Percentiles rank a stretch among this genome's conserved stretches.
These are phyloP conservation scores for Candida hispaniensis DNA, from an alignment of 805 yeast genomes.

Conservation along the genomic window DNA sequence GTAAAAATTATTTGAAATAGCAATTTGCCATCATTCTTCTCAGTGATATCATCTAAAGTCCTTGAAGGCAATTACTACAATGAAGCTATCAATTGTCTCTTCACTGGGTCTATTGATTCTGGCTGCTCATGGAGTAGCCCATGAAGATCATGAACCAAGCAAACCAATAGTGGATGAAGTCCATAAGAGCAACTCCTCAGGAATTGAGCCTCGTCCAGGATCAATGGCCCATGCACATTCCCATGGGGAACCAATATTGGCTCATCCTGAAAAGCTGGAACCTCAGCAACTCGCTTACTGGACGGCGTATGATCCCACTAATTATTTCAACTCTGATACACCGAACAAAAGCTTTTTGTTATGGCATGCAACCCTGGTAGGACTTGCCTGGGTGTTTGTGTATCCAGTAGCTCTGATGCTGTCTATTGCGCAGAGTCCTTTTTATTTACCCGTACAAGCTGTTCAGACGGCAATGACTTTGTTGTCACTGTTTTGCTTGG, in stretches of 20 bases:
- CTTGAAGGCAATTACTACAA: no score
- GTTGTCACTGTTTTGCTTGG: slow-evolving; percentile 44
- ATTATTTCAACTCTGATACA: slow-evolving; percentile 42
- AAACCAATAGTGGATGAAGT: no score
- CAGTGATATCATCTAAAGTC: no score
- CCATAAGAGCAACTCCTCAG: neutral
- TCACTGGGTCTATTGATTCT: no score
- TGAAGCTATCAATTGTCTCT: no score
- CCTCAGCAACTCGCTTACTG: slow-evolving; percentile 69
- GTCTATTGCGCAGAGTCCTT: slow-evolving; percentile 45
- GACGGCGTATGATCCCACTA: slow-evolving; percentile 68
- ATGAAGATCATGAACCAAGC: no score
- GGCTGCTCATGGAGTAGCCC: no score
- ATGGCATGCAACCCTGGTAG: slow-evolving; percentile 41
- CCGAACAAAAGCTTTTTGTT: slow-evolving; percentile 43
- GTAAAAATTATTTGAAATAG: no score
- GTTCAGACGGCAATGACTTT: slow-evolving; percentile 38
- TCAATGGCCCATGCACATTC: slow-evolving; percentile 18
- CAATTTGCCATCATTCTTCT: no score
- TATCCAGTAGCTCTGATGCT: slow-evolving; percentile 63
- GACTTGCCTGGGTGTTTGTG: slow-evolving; percentile 39
- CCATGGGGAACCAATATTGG: slow-evolving; percentile 69
- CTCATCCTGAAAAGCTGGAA: slow-evolving; percentile 43
- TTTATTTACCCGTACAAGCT: slow-evolving; percentile 48
- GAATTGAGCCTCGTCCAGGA: slow-evolving; percentile 9